Conservation (phyloP, 1,284 basidiomycete genomes). For the Leccinum griseonigrum region DNA sequence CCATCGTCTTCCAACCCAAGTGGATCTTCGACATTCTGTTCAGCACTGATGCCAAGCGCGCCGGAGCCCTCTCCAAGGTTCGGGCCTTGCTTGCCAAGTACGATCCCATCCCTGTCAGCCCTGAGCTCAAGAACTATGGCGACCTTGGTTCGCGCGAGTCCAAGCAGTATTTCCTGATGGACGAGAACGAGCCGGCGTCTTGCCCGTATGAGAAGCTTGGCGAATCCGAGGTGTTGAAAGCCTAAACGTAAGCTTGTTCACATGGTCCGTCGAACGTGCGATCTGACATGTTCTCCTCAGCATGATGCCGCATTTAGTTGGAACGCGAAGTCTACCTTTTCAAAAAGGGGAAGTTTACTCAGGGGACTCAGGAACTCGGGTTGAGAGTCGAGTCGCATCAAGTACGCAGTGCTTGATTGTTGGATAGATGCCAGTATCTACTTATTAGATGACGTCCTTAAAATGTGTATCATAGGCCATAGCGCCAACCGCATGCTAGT, state of each 20-base stretch:
- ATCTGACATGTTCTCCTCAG: not conserved
- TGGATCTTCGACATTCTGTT: slow-evolving; percentile 27
- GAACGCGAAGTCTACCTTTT: not conserved
- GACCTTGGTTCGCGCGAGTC: slow-evolving; percentile 21
- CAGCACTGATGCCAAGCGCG: slow-evolving; percentile 20
- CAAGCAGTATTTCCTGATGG: slow-evolving; percentile 23
- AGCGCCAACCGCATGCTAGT: not conserved
- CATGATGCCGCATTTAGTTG: not conserved
- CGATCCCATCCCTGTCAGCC: slow-evolving; percentile 24
- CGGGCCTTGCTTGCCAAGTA: slow-evolving; percentile 20
- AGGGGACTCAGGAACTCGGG: not conserved
- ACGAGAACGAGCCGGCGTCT: slow-evolving; percentile 19
- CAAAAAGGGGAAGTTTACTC: not conserved
- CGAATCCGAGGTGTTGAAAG: not conserved
- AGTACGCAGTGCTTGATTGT: not conserved
- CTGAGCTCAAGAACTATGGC: slow-evolving; percentile 24
- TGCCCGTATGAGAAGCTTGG: slow-evolving; percentile 17
- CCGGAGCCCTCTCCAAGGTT: slow-evolving; percentile 19
- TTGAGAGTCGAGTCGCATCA: not conserved
- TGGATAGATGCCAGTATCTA: not conserved
- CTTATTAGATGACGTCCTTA: not conserved
- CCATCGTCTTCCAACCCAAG: slow-evolving; percentile 24
- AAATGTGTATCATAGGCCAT: not conserved
- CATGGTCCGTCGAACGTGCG: not conserved
- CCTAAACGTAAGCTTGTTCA: not conserved